phyloP scores from a whole-genome alignment of 305 asterid genomes.

The Solanum hybrid region DNA sequence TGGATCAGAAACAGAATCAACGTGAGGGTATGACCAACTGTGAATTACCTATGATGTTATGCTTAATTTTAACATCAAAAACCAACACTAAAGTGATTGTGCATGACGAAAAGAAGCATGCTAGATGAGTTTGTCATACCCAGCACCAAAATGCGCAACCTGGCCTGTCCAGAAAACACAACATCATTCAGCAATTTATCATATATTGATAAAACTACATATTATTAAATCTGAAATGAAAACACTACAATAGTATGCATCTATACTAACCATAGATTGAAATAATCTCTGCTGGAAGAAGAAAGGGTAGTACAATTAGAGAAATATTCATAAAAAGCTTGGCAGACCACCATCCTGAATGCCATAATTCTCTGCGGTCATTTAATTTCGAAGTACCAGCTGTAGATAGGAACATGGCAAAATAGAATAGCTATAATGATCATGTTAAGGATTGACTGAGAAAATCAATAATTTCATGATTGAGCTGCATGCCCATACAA shows the following conservation, averaged over 20 bases:
- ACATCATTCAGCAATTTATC: not conserved
- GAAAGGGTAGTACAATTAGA: slow-evolving; percentile 28
- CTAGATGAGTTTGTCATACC: slow-evolving; percentile 18
- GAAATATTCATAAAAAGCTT: slow-evolving; percentile 28
- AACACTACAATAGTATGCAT: not conserved
- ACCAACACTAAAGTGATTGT: not conserved
- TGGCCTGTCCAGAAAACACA: slow-evolving; percentile 22
- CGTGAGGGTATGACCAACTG: not conserved
- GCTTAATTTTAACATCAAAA: not conserved
- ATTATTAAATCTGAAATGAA: too few relatives aligned
- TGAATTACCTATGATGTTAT: not conserved
- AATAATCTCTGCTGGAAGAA: slow-evolving; percentile 26
- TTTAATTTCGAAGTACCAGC: slow-evolving; percentile 40
- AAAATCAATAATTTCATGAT: not conserved
- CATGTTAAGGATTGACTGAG: not conserved
- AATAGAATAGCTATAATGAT: slow-evolving; percentile 31
- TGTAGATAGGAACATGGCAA: slow-evolving; percentile 42
- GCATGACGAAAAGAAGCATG: not conserved
- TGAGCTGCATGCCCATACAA: not conserved
- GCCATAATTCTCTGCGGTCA: slow-evolving; percentile 39
- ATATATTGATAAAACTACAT: not conserved
- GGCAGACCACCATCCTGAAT: slow-evolving; percentile 47
- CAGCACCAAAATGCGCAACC: slow-evolving; percentile 50
- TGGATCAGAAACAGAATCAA: not conserved
- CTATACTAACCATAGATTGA: slow-evolving; percentile 18